Evolutionary conservation across 2,329 filamentous ascomycete species (phyloP), one percentile per base, ranked within the genome.

Genomic region (Celoporthe dispersa): DNA sequence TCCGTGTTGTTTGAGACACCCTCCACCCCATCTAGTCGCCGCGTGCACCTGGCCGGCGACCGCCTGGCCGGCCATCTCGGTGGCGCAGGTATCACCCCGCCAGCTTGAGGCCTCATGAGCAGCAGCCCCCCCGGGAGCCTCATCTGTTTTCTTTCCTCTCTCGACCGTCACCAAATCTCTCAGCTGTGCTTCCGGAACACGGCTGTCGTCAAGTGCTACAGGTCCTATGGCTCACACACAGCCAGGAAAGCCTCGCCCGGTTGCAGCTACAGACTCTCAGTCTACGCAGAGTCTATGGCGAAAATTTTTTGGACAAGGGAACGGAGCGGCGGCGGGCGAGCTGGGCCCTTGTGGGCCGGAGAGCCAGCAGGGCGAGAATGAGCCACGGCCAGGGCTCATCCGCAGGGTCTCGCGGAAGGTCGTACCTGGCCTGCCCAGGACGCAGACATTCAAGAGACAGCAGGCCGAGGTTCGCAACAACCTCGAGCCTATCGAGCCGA

Each of bases 401-500:
- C 81, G 82, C 67, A 83, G 84, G 71, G 78, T 81, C 71, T 83
- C 83, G 39, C 81, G 88, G 74, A 89, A 86, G 76, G 92, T 94
- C n/a, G 89, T 94, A 22, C 91, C 94, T 25, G 91, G 91, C 22
- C 82, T 97, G 51, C 93, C 94, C 53, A 88, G 93, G 64, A 84
- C 90, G 5, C 88, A 91, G 75, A 97, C 93, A 0, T 94, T 97
- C 81, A 92, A 90, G 80, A 88, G 94, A 75, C 93, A 95, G 79
- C 88, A 92, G 78, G 95, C 93, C 37, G 94, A 97, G 80, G 87
- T 88, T 73, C 87, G 94, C 74, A 89, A 92, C 75, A 91, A 90
- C 76, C 84, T 97, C 67, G 84, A 91, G 70, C 90, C 92, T 60
- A 84, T 89, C 57, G 84, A 90, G 63, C 86, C 88, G 7, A 87